phyloP scores from a whole-genome alignment of 768 basidiomycete species.

The Clathrus columnatus region DNA sequence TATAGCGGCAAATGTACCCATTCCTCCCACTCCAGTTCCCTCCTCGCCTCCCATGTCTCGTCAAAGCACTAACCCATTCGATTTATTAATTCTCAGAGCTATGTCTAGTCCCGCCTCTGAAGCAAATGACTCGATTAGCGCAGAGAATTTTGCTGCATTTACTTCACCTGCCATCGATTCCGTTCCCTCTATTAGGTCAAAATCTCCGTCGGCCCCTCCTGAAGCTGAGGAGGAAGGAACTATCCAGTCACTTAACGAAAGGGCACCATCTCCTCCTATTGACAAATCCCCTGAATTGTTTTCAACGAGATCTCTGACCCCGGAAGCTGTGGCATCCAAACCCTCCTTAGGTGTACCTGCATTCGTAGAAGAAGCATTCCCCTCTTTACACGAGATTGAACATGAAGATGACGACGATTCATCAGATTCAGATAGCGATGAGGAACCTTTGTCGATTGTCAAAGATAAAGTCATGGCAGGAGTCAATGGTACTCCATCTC shows the following conservation, averaged over 20 bases:
- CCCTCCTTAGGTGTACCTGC: too few species aligned
- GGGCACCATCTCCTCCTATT: neutral
- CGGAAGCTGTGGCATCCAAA: neutral
- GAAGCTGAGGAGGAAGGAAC: conserved; percentile 16
- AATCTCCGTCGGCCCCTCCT: conserved; percentile 26
- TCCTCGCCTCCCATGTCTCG: conserved; percentile 40
- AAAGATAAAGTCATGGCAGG: neutral
- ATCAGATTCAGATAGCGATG: neutral
- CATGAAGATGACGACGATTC: neutral
- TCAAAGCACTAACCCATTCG: conserved; percentile 90
- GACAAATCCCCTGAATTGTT: neutral
- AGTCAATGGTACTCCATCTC: neutral
- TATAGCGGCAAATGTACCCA: conserved; percentile 61
- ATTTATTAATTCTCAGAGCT: conserved; percentile 30
- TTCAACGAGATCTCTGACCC: neutral
- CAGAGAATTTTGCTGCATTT: conserved; percentile 35
- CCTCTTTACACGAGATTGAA: neutral
- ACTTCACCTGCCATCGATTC: conserved; percentile 56
- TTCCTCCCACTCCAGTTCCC: conserved; percentile 62
- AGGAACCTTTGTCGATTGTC: neutral
- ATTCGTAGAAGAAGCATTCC: neutral
- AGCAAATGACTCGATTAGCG: conserved; percentile 30
- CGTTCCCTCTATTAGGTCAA: conserved; percentile 28
- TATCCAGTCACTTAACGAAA: neutral
- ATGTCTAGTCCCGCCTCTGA: too few species aligned